Percentiles rank a stretch among this genome's conserved stretches.
phyloP scores from a whole-genome alignment of 2,329 filamentous ascomycete species.

The Fusarium torulosum region DNA sequence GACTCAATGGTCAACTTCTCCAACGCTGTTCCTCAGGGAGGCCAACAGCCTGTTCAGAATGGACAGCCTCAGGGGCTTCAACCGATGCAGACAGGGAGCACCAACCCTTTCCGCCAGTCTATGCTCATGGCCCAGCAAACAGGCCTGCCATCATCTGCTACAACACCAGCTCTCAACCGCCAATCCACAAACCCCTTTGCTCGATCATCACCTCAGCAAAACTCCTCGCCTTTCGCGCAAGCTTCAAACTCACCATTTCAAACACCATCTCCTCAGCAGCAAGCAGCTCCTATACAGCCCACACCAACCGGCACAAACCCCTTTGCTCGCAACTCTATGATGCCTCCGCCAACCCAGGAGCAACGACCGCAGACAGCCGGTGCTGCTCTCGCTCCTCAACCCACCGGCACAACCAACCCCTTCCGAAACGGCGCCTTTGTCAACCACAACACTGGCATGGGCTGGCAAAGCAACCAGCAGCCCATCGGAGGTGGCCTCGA shows the following conservation, averaged over 20 bases:
- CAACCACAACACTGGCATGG: conserved; percentile 87
- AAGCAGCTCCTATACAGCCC: conserved; percentile 58
- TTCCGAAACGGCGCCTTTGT: conserved; percentile 93
- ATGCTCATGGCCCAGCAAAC: conserved; percentile 77
- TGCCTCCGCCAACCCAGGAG: conserved; percentile 50
- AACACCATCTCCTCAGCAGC: conserved; percentile 53
- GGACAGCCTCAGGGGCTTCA: conserved; percentile 43
- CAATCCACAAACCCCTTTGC: conserved; percentile 92
- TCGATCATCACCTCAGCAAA: conserved; percentile 68
- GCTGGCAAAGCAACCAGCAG: conserved; percentile 85
- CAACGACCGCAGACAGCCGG: conserved; percentile 62
- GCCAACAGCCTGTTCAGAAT: conserved; percentile 39
- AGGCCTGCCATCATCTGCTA: conserved; percentile 60
- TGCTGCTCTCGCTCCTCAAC: conserved; percentile 74
- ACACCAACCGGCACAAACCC: conserved; percentile 70
- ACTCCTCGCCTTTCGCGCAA: conserved; percentile 53
- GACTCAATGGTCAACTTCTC: conserved; percentile 58
- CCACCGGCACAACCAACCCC: conserved; percentile 92
- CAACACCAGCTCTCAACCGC: conserved; percentile 61
- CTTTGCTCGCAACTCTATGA: conserved; percentile 62
- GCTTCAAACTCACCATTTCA: conserved; percentile 60
- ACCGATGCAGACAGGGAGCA: conserved; percentile 61
- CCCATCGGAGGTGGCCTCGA: conserved; percentile 86
- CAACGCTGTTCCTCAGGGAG: conserved; percentile 43
- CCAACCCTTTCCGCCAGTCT: conserved; percentile 95